Evolutionary conservation across 2,329 filamentous ascomycete species (phyloP), one percentile per base, ranked within the genome.

Genomic region (Diaporthe citrichinensis): DNA sequence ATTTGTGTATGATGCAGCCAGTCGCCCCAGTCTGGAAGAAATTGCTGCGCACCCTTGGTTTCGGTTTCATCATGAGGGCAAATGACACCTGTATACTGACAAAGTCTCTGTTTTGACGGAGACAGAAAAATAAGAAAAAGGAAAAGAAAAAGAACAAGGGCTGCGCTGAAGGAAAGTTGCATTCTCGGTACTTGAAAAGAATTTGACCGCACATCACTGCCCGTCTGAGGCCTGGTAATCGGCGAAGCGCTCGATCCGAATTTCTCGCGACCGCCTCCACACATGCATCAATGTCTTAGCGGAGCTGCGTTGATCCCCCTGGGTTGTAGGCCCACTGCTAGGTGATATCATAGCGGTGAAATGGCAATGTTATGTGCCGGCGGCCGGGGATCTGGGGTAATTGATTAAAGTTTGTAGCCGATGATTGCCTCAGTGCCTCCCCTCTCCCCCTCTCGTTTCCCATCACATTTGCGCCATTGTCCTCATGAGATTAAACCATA

Each of bases 1-100:
- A 71, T 80, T 80, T 71, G 65, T 62, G 51, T 79, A 79, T 73
- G 76, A 79, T 75, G 73, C 79, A 49, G 75, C 74, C 31, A 74
- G 61, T 23, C 77, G 75, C 10, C 44, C 67, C 28, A 76, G 20
- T 17, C 65, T 76, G 41, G 71, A 77, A n/a, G 71, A 74, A 39
- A 28, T 78, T 53, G 41, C 67, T 53, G 41, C 41, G 28, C 77
- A 78, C 57, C 62, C 25, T 53, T 72, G 61, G 71, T 72, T 74
- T 77, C 76, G 7, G 17, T 46, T 25, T 34, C 41, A 67, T 49
- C 10, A 53, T 53, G n/a, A 28, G 12, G 28, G 49, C 9, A 28
- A 15, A 28, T 28, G 12, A 15, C n/a, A 25, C 23, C 28, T 58
- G 20, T 7, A 57, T 10, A 12, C 36, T 14, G 36, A 39, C 10